Evolutionary conservation across 2,329 filamentous ascomycete species (phyloP).

Genomic region (Coniochaeta prunicola): DNA sequence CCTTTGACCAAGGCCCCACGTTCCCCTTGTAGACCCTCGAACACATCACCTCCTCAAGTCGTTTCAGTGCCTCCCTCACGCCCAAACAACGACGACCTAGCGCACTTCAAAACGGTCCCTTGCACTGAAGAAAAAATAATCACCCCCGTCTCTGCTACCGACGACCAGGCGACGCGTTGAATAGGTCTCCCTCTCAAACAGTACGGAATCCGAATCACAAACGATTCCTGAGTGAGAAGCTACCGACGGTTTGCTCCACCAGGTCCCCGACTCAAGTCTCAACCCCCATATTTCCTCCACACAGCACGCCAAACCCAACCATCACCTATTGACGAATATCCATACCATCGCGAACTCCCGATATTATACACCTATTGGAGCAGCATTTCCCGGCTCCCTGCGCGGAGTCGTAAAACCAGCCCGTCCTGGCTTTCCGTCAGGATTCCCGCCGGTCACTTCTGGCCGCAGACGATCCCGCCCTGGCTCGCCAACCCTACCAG

Average conservation of each 20-base stretch:
- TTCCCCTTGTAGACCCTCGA: neutral
- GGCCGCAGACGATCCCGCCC: conserved; percentile 27
- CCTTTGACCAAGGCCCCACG: neutral
- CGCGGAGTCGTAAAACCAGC: conserved; percentile 22
- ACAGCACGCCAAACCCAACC: neutral
- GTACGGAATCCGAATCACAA: neutral
- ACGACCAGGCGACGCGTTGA: neutral
- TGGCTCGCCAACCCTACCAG: conserved; percentile 16
- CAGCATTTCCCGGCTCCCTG: conserved; percentile 8
- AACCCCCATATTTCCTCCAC: neutral
- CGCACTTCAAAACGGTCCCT: neutral
- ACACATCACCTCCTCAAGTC: neutral
- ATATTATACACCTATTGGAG: neutral
- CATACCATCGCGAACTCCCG: neutral
- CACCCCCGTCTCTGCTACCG: neutral
- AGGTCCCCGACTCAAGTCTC: too few relatives aligned
- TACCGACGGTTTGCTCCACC: neutral
- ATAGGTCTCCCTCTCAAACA: neutral
- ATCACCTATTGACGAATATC: neutral
- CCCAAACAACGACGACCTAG: neutral
- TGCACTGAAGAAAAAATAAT: neutral
- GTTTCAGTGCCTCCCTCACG: neutral
- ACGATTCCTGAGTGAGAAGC: neutral
- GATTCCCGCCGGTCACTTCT: conserved; percentile 38
- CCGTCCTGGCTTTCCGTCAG: conserved; percentile 37